Conservation (phyloP, 2,329 filamentous ascomycete species). For the Aspergillus sp. region DNA sequence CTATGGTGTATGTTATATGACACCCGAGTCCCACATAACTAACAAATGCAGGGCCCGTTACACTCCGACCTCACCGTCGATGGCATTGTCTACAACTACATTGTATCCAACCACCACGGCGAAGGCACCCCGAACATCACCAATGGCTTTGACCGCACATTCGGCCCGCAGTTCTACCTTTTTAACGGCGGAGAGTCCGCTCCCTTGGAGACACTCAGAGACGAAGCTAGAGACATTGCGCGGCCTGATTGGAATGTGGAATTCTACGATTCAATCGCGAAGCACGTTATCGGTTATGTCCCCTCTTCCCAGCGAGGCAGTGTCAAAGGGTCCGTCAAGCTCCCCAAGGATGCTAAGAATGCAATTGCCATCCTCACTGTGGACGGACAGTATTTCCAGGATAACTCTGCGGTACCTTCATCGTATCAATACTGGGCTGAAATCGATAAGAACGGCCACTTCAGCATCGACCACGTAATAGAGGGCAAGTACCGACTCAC, state of each 20-base stretch:
- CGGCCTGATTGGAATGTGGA: constrained; percentile 56
- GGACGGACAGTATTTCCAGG: constrained; percentile 56
- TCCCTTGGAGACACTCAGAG: constrained; percentile 49
- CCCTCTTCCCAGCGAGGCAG: constrained; percentile 53
- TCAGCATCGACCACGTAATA: constrained; percentile 56
- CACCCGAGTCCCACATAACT: not conserved
- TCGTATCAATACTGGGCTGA: constrained; percentile 65
- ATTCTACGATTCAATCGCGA: constrained; percentile 65
- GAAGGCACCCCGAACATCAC: constrained; percentile 65
- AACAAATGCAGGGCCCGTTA: constrained; percentile 48
- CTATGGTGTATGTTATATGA: constrained; percentile 22
- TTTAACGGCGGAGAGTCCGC: constrained; percentile 59
- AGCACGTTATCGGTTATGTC: constrained; percentile 60
- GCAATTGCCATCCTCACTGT: constrained; percentile 58
- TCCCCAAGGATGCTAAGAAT: constrained; percentile 53
- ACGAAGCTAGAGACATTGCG: constrained; percentile 56
- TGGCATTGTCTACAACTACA: constrained; percentile 66
- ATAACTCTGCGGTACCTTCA: constrained; percentile 56
- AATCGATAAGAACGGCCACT: constrained; percentile 48
- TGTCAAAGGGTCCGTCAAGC: constrained; percentile 51
- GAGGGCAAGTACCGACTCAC: constrained; percentile 63
- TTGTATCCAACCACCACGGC: constrained; percentile 63
- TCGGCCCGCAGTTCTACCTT: constrained; percentile 63
- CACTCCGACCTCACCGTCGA: constrained; percentile 65
- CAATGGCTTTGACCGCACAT: constrained; percentile 64